Base-by-base conservation (phyloP, 148 eudicot species). In the Cornus florida region DNA sequence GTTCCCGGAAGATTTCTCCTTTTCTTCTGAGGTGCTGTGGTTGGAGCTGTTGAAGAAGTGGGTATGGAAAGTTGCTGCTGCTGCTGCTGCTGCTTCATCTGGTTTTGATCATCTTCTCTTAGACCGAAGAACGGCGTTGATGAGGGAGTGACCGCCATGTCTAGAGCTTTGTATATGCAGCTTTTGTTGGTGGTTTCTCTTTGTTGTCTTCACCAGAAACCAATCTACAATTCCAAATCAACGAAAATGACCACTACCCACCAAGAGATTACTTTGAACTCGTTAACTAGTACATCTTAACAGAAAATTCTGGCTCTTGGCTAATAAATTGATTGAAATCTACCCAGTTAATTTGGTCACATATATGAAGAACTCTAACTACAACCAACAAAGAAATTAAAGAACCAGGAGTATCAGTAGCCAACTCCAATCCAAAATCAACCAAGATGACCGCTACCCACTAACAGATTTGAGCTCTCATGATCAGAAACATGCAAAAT, bases 1-100 rank as follows among this genome's bases (percentile, higher is more conserved):
- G 86, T 75, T 67, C 90, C 90, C 12, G 90, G 86, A 59, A 75
- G 86, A 76, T 80, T 82, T 76, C 90, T 82, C 79, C 81, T 84
- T 78, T 84, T 87, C 84, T 87, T 87, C 28, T 32, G 73, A 14
- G 79, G 46, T 33, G 73, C 80, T 23, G 78, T 24, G 50, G 81
- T 24, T 75, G 89, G 79, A 66, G 84, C 68, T 2, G 84, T 70
- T 22, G 85, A 71, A 33, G 87, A 80, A 24, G 81, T 65, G 57
- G 78, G 57, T 64, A 41, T 11, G 19, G 70, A 22, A 8, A 35
- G 65, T 39, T 75, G 69, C 41, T 73, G 71, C 14, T 68, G 69
- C 5, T n/a, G 68, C 8, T 67, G 69, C 62, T n/a, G n/a, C 28
- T 62, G 78, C 41, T 65, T 75, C 70, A 75, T 75, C 70, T 75